Evolutionary conservation across 805 yeast species (phyloP), one percentile per base, ranked within the genome.

Genomic region (Cyberlindnera maritima): DNA sequence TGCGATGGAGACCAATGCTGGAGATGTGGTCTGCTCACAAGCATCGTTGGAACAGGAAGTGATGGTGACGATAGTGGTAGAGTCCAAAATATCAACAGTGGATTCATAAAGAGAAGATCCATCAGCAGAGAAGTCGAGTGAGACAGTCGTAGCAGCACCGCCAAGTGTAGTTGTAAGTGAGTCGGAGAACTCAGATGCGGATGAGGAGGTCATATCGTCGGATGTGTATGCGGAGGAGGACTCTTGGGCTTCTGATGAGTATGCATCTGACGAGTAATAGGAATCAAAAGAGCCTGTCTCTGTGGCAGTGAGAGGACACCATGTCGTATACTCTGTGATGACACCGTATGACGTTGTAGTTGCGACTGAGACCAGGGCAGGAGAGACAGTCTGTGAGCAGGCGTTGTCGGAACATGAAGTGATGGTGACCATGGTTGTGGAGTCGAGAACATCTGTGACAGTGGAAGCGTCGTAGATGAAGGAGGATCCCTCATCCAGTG

Each of bases 281-380:
- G n/a, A n/a, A n/a, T n/a, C n/a, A n/a, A n/a, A n/a, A n/a, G n/a
- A n/a, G 19, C 6, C 12, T 5, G 4, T 5, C 7, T 41, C 45
- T 6, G 41, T 21, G 13, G 46, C 20, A 4, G 54, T 46, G 2
- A 59, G 39, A 15, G 62, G 61, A 36, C 64, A 58, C 51, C 50
- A 58, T 29, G 63, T 60, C 7, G 61, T 58, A 35, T 51, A 55
- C 29, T 46, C 53, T 17, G 60, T 60, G 20, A 54, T 48, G 28
- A 48, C 62, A 55, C 66, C 67, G 56, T 58, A 48, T 20, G 57
- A 56, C 36, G 72, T 67, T 33, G 60, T 61, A 29, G 71, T 69
- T 33, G 68, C 67, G 39, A 65, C 57, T 17, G 58, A 44, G 10
- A 57, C 55, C 26, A 50, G 34, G 8, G 60, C 59, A 1, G 50